Conservation (phyloP, 202 grass and related monocot species). For the Saccharum hybrid region DNA sequence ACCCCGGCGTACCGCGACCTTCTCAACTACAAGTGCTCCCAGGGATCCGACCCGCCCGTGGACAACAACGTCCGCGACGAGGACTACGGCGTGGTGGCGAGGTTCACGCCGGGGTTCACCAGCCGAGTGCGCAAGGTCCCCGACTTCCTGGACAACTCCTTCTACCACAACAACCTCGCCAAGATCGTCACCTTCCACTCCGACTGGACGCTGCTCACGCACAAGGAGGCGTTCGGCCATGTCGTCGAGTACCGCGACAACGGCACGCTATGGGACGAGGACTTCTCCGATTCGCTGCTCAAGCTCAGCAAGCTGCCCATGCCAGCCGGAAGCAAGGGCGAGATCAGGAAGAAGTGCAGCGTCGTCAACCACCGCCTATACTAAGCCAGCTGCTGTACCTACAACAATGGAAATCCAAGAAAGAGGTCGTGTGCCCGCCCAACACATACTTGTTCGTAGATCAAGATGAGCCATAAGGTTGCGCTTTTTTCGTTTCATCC, state of each 20-base stretch:
- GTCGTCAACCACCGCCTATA: constrained; percentile 37
- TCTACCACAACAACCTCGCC: constrained; percentile 52
- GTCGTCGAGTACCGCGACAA: constrained; percentile 52
- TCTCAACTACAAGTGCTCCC: constrained; percentile 40
- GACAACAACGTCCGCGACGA: constrained; percentile 46
- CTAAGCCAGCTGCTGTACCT: background rate
- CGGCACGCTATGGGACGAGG: constrained; percentile 52
- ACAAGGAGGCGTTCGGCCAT: constrained; percentile 28
- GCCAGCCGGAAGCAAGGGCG: constrained; percentile 52
- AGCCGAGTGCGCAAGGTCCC: constrained; percentile 40
- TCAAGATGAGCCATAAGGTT: background rate
- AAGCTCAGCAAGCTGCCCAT: constrained; percentile 64
- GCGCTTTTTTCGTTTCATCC: background rate
- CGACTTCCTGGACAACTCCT: constrained; percentile 46
- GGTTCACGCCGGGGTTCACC: constrained; percentile 26
- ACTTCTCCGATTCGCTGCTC: constrained; percentile 60
- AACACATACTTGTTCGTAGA: background rate
- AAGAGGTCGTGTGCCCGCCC: background rate
- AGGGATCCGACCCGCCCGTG: constrained; percentile 5
- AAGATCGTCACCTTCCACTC: constrained; percentile 62
- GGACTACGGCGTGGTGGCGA: constrained; percentile 11
- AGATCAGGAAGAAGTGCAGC: constrained; percentile 68
- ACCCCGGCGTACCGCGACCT: constrained; percentile 32
- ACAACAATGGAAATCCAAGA: too few species aligned
- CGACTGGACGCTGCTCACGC: constrained; percentile 57